Conservation (phyloP, 306 rosid genomes). For the Vicia sativa region DNA sequence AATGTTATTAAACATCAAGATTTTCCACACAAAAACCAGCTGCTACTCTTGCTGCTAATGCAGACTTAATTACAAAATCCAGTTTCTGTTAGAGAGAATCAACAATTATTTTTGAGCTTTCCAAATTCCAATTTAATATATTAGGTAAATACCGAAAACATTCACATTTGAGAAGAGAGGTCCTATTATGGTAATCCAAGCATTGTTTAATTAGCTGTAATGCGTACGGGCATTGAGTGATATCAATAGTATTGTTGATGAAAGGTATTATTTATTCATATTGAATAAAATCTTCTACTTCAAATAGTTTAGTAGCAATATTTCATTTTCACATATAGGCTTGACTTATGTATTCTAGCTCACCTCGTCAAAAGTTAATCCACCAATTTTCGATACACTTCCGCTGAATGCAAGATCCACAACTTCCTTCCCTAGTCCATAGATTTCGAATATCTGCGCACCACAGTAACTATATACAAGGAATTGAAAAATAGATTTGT, state of each 20-base stretch:
- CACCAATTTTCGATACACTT: slow-evolving; percentile 89
- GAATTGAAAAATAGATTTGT: slow-evolving; percentile 41
- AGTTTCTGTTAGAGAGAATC: not conserved
- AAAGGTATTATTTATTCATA: not conserved
- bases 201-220: slow-evolving; percentile 8
- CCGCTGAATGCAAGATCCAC: slow-evolving; percentile 90
- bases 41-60: not conserved
- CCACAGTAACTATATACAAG: slow-evolving; percentile 80
- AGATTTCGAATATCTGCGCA: slow-evolving; percentile 96
- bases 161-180: not conserved
- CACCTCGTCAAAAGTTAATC: slow-evolving; percentile 98
- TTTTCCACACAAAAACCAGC: not conserved
- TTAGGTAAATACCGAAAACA: not conserved
- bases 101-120: not conserved
- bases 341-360: slow-evolving; percentile 42
- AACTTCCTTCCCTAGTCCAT: slow-evolving; percentile 90
- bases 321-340: slow-evolving; percentile 30
- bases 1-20: not conserved
- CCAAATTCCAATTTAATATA: not conserved
- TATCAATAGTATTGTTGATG: slow-evolving; percentile 2
- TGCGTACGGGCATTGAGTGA: not conserved
- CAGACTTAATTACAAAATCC: not conserved
- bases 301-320: slow-evolving; percentile 4
- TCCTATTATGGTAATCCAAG: not conserved
- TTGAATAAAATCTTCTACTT: slow-evolving; percentile 27